These are phyloP conservation scores for Verticillium dahliae DNA, from an alignment of 2,329 filamentous ascomycete species.

Conservation along the genomic window DNA sequence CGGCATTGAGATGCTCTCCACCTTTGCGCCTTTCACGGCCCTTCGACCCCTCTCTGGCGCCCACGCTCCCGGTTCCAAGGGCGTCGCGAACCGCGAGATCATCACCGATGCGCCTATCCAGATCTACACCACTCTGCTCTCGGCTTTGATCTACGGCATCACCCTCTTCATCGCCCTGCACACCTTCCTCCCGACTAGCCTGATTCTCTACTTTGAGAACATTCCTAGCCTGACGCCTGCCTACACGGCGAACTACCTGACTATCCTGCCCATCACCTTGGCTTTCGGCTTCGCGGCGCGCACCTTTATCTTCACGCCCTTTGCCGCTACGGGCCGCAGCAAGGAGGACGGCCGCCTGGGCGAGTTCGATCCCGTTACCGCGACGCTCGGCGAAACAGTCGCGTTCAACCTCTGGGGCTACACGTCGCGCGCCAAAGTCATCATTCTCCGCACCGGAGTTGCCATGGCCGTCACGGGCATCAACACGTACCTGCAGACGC, in stretches of 20 bases:
- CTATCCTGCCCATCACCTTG: constrained; percentile 52
- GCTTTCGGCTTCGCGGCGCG: constrained; percentile 63
- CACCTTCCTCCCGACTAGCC: constrained; percentile 62
- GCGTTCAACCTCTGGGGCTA: constrained; percentile 68
- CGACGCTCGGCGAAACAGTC: constrained; percentile 64
- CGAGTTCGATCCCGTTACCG: constrained; percentile 57
- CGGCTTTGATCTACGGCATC: constrained; percentile 69
- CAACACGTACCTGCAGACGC: constrained; percentile 58
- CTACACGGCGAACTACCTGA: constrained; percentile 55
- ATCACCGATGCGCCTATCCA: constrained; percentile 56
- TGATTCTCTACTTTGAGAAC: constrained; percentile 70
- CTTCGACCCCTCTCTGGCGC: constrained; percentile 61
- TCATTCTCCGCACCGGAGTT: constrained; percentile 57
- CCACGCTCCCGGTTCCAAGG: constrained; percentile 47
- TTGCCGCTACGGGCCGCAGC: constrained; percentile 45
- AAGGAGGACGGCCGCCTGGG: constrained; percentile 39
- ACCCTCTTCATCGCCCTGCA: constrained; percentile 62
- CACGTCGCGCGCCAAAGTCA: constrained; percentile 53
- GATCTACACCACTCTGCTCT: constrained; percentile 59
- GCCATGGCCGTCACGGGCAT: constrained; percentile 50
- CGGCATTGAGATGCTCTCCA: constrained; percentile 61
- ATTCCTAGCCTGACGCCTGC: constrained; percentile 63
- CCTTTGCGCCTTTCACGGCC: constrained; percentile 67
- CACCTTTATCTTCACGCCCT: constrained; percentile 71
- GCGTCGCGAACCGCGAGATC: constrained; percentile 56